Conservation (phyloP, 139 green algal species). For the Chlorella sorokiniana region DNA sequence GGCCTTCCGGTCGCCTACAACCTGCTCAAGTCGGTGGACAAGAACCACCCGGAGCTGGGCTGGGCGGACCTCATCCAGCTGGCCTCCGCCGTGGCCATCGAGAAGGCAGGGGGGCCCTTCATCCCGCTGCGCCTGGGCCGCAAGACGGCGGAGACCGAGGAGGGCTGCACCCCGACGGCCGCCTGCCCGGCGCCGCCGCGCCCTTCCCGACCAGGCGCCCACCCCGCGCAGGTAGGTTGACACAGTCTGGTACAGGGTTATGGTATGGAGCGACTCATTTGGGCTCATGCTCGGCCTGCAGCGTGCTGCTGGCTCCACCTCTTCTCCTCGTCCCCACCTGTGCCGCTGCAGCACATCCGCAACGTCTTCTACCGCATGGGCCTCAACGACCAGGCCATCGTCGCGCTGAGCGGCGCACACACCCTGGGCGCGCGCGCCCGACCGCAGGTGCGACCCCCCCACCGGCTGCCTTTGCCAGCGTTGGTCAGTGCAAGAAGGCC, state of each 20-base stretch:
- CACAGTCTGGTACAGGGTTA: neutral
- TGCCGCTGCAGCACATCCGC: constrained; percentile 53
- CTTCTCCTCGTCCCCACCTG: neutral
- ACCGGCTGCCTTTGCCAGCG: neutral
- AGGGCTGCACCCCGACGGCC: constrained; percentile 79
- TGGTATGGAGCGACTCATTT: neutral
- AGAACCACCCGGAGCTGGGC: constrained; percentile 57
- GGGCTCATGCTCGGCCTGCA: too few species aligned
- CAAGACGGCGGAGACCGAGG: constrained; percentile 58
- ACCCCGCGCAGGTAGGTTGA: constrained; percentile 39
- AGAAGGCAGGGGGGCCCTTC: constrained; percentile 78
- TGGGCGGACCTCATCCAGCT: constrained; percentile 77
- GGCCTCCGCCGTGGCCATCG: constrained; percentile 52
- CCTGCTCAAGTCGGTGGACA: constrained; percentile 56
- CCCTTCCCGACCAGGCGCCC: constrained; percentile 61
- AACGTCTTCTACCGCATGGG: constrained; percentile 88
- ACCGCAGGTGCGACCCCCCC: constrained; percentile 39
- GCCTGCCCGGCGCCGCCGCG: constrained; percentile 64
- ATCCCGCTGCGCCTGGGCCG: constrained; percentile 90
- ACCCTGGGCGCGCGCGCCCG: constrained; percentile 64
- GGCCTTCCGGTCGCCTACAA: constrained; percentile 50
- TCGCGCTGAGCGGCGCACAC: constrained; percentile 68
- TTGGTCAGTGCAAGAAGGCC: neutral
- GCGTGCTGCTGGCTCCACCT: neutral
- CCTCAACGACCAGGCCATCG: constrained; percentile 77